Evolutionary conservation across 805 yeast genomes (phyloP).

Genomic region (Myxozyma mucilagina): DNA sequence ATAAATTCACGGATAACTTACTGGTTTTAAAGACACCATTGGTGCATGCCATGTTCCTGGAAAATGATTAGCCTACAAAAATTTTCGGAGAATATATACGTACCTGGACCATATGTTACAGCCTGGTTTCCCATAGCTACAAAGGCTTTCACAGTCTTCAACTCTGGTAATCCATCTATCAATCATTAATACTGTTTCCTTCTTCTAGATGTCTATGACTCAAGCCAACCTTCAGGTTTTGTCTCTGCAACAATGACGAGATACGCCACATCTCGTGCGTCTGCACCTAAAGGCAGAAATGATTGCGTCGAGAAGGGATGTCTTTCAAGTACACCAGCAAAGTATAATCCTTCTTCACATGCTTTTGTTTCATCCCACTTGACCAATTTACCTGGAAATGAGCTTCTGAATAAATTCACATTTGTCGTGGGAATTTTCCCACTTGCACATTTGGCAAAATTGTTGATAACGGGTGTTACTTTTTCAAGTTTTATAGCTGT

Average conservation of each 20-base stretch:
- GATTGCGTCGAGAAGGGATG: slow-evolving; percentile 90
- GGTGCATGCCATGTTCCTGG: slow-evolving; percentile 92
- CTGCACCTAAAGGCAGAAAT: slow-evolving; percentile 83
- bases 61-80: neutral
- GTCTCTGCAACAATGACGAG: slow-evolving; percentile 77
- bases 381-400: slow-evolving; percentile 68
- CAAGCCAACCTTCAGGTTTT: slow-evolving; percentile 37
- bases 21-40: slow-evolving; percentile 76
- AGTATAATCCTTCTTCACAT: slow-evolving; percentile 40
- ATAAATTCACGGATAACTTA: neutral
- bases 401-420: slow-evolving; percentile 81
- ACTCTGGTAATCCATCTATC: slow-evolving; percentile 58
- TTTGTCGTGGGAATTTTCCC: slow-evolving; percentile 57
- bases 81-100: neutral
- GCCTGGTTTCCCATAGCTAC: slow-evolving; percentile 80
- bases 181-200: slow-evolving; percentile 24
- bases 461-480: slow-evolving; percentile 67
- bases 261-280: slow-evolving; percentile 52
- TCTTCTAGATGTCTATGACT: too few species aligned
- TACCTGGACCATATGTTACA: slow-evolving; percentile 52
- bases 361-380: too few species aligned
- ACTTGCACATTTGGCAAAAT: slow-evolving; percentile 51
- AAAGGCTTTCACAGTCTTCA: slow-evolving; percentile 63
- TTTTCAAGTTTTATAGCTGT: slow-evolving; percentile 78
- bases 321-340: slow-evolving; percentile 74